A percentile compares a stretch with the other conserved stretches of the same genome.
phyloP scores from a whole-genome alignment of 78 protist species.

The Speleostelium caveatum region DNA sequence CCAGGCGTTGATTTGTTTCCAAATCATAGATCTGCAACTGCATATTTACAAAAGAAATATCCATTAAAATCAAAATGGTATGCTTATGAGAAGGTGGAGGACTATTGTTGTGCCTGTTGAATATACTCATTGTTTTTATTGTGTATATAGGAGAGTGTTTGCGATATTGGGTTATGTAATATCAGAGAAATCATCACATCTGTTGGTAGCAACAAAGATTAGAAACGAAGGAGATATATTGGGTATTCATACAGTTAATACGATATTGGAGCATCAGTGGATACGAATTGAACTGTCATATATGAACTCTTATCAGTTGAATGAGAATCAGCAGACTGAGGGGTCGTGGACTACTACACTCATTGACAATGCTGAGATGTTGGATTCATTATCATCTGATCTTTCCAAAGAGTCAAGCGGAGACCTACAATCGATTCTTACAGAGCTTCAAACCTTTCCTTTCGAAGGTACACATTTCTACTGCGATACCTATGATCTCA shows the following conservation, averaged over 20 bases:
- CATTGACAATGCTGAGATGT: neutral
- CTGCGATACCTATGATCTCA: slow-evolving; percentile 59
- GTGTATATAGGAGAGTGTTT: slow-evolving; percentile 14
- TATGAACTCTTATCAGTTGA: slow-evolving; percentile 22
- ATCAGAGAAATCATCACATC: slow-evolving; percentile 31
- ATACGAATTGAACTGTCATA: slow-evolving; percentile 66
- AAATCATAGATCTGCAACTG: slow-evolving; percentile 59
- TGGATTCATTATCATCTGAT: neutral
- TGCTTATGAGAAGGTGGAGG: neutral
- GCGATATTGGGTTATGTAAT: slow-evolving; percentile 61
- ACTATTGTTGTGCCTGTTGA: too few relatives aligned
- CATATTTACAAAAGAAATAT: slow-evolving; percentile 62
- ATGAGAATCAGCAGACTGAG: slow-evolving; percentile 17
- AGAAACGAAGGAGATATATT: slow-evolving; percentile 66
- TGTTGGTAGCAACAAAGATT: slow-evolving; percentile 63
- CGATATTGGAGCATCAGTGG: slow-evolving; percentile 38
- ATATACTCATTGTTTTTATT: too few relatives aligned
- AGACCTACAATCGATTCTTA: neutral
- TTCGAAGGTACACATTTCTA: slow-evolving; percentile 66
- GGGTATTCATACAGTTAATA: slow-evolving; percentile 37
- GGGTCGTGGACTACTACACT: slow-evolving; percentile 25
- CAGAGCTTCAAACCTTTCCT: slow-evolving; percentile 43
- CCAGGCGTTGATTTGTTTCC: slow-evolving; percentile 69
- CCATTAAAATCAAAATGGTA: slow-evolving; percentile 30
- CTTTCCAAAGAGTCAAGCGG: neutral